Evolutionary conservation across 192 early-diverging fungal species (phyloP).

Genomic region (Podila clonocystis): DNA sequence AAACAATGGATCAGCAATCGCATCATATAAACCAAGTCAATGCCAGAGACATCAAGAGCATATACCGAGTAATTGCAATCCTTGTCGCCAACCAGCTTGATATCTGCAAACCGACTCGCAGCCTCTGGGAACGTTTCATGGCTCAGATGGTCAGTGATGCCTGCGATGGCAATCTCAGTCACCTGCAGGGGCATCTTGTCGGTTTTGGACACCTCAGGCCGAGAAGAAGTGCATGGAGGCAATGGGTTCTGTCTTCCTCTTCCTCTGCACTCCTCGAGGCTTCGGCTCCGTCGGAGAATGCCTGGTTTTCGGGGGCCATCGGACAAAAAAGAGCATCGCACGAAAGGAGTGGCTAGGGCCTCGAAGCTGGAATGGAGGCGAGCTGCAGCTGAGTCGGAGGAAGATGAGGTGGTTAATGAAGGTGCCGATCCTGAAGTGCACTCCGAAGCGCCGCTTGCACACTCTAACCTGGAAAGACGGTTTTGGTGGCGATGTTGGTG

Average conservation of each 20-base stretch:
- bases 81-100: slow-evolving; percentile 1
- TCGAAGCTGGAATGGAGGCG: neutral
- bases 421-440: too few species aligned
- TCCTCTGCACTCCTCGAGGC: neutral
- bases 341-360: neutral
- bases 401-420: too few species aligned
- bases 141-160: neutral
- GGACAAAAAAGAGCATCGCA: too few species aligned
- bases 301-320: neutral
- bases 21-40: too few species aligned
- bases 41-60: too few species aligned
- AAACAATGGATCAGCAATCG: too few species aligned
- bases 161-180: neutral
- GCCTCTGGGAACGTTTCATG: neutral
- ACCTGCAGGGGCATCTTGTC: neutral
- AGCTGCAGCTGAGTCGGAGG: too few species aligned
- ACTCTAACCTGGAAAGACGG: too few species aligned
- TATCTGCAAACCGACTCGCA: neutral
- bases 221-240: neutral
- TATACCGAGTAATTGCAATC: neutral
- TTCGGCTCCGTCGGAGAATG: neutral
- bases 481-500: too few species aligned
- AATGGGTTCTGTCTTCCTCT: neutral
- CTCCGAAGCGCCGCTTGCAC: too few species aligned
- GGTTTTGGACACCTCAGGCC: neutral